Evolutionary conservation across 2,329 filamentous ascomycete species (phyloP), one percentile per base, ranked within the genome.

Genomic region (Colletotrichum spinosum): DNA sequence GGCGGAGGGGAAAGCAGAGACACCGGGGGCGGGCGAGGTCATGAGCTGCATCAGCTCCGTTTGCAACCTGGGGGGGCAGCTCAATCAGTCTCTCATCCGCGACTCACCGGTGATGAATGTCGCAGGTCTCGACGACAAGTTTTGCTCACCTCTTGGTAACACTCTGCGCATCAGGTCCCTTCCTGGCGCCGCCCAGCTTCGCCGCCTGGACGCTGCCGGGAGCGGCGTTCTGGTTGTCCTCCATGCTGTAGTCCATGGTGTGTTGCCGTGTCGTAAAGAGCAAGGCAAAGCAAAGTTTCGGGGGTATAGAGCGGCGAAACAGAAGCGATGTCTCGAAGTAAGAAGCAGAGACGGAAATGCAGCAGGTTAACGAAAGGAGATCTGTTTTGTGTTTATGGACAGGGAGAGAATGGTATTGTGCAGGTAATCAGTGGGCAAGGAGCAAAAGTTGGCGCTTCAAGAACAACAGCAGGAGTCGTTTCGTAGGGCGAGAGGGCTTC

Each of bases 1-100:
- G 41, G 90, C 90, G 65, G 93, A 91, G 35, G 96, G 96, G 78
- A 99, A 99, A 69, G 97, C 97, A 60, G 94, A 97, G 74, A 98
- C 90, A 70, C 96, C 96, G 12, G 94, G 93, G 1, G 95, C 94
- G 2, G 94, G 91, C 46, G 94, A 94, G 72, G 94, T 94, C 96
- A 99, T 98, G 72, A 99, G 89, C 78, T 96, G 91, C 95, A 99
- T 98, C 71, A 99, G 87, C 81, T 99, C 96, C 53, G 94, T 97
- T 81, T 99, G 96, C 62, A 99, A 86, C 73, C 96, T 98, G 75
- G 37, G 17, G 75, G 37, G 17, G 37, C 48, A 11, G 37, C 25
- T 33, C 39, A 33, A 62, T 67, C 41, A 67, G 60, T 50, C 37
- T 41, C 25, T 8, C 52, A 15, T 25, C 25, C 25, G 25, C 25